Conservation (phyloP, 2,329 filamentous ascomycete genomes). For the Colletotrichum sp. region DNA sequence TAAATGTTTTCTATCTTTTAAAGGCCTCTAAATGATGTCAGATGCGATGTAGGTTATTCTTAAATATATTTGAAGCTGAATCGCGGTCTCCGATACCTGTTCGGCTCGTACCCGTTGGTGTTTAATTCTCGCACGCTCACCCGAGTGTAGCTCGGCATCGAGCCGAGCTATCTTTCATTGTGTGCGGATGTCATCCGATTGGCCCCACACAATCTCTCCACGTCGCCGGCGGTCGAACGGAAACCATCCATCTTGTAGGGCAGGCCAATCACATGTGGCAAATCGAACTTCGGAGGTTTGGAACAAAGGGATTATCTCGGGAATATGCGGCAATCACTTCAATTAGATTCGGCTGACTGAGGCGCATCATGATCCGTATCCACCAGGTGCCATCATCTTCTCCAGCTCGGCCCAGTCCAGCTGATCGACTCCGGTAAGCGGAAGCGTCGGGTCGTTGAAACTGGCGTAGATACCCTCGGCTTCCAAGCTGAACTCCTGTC, state of each 20-base stretch:
- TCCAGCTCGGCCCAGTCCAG: conserved; percentile 32
- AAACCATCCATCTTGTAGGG: background rate
- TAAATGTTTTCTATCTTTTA: fast-evolving
- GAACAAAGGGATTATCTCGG: background rate
- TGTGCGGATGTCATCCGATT: conserved; percentile 6
- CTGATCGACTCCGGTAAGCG: conserved; percentile 32
- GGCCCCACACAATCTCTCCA: background rate
- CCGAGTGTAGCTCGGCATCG: background rate
- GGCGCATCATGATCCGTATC: background rate
- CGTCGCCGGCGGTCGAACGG: background rate
- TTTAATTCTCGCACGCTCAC: background rate
- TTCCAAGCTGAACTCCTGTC: conserved; percentile 26
- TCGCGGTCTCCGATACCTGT: background rate
- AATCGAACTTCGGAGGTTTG: background rate
- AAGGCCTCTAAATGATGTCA: background rate
- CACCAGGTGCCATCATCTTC: conserved; percentile 27
- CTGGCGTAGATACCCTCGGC: conserved; percentile 31
- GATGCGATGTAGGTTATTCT: background rate
- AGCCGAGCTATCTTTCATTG: background rate
- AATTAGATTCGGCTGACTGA: background rate
- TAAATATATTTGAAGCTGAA: background rate
- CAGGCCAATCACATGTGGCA: background rate
- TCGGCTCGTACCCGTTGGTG: conserved; percentile 15
- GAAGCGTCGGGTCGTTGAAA: conserved; percentile 32
- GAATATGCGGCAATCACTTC: background rate